Percentiles rank a stretch among this genome's conserved stretches.
Evolutionary conservation across 768 basidiomycete species (phyloP).

Genomic region (Mycena belliarum): DNA sequence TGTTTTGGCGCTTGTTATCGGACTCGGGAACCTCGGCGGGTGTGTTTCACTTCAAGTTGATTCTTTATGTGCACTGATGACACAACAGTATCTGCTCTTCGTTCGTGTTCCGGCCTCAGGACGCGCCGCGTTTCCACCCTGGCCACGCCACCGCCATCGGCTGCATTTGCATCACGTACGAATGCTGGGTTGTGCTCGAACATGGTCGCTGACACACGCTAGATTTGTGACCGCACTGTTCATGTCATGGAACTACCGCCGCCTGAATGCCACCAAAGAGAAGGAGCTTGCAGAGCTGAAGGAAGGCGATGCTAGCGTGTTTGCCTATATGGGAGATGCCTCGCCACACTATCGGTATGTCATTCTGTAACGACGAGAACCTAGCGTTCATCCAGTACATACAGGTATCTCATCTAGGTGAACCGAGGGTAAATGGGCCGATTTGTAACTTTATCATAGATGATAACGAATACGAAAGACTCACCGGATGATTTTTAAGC

Average conservation of each 20-base stretch:
- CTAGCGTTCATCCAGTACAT: no score
- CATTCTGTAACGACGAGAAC: no score
- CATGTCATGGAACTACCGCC: conserved; percentile 6
- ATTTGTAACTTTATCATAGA: no score
- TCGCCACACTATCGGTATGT: background rate
- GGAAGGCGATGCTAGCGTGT: background rate
- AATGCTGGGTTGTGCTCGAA: background rate
- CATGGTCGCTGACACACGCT: no score
- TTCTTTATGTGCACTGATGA: no score
- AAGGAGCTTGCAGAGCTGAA: background rate
- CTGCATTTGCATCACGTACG: conserved; percentile 3
- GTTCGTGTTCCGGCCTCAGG: conserved; percentile 4
- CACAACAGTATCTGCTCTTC: conserved; percentile 5
- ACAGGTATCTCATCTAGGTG: no score
- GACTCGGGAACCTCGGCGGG: conserved; percentile 4
- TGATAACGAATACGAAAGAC: no score
- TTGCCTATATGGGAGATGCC: conserved; percentile 4
- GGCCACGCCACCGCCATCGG: conserved; percentile 5
- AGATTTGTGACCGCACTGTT: conserved; percentile 2
- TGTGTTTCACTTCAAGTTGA: background rate
- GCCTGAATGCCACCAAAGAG: background rate
- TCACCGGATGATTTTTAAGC: no score
- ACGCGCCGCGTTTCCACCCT: conserved; percentile 1
- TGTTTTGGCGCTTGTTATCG: conserved; percentile 3
- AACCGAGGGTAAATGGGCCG: no score